Evolutionary conservation across 257 asterid species (phyloP).

Genomic region (Solanum infundibuliforme): DNA sequence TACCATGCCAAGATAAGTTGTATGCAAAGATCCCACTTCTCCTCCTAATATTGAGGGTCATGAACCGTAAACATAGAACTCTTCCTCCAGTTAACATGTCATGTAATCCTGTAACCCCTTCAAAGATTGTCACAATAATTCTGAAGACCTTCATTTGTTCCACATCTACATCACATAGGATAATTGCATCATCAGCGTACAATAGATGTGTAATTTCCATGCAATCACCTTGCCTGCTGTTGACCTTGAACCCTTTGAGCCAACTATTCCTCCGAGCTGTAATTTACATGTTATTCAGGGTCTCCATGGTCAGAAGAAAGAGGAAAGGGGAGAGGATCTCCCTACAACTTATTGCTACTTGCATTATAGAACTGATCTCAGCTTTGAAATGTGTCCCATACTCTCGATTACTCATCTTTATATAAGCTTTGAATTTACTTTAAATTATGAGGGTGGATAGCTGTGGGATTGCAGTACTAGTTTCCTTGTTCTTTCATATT

Average conservation of each 20-base stretch:
- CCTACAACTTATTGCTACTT: background rate
- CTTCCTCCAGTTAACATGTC: background rate
- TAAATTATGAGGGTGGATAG: background rate
- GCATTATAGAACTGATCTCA: background rate
- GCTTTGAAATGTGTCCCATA: background rate
- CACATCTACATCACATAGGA: background rate
- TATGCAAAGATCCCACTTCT: background rate
- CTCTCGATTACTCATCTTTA: background rate
- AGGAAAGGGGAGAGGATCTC: background rate
- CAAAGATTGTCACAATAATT: background rate
- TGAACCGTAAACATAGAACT: background rate
- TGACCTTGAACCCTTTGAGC: background rate
- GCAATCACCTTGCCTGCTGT: background rate
- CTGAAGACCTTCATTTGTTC: background rate
- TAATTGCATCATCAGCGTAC: background rate
- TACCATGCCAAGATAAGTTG: background rate
- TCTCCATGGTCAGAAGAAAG: background rate
- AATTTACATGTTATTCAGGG: background rate
- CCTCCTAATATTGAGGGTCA: background rate
- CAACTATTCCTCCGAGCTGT: background rate
- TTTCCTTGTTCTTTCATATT: background rate
- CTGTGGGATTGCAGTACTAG: background rate
- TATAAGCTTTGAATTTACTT: background rate
- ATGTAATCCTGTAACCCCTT: background rate
- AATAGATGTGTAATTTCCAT: background rate